Base-by-base conservation (phyloP, 352 stramenopile species). In the Phytophthora uliginosa region DNA sequence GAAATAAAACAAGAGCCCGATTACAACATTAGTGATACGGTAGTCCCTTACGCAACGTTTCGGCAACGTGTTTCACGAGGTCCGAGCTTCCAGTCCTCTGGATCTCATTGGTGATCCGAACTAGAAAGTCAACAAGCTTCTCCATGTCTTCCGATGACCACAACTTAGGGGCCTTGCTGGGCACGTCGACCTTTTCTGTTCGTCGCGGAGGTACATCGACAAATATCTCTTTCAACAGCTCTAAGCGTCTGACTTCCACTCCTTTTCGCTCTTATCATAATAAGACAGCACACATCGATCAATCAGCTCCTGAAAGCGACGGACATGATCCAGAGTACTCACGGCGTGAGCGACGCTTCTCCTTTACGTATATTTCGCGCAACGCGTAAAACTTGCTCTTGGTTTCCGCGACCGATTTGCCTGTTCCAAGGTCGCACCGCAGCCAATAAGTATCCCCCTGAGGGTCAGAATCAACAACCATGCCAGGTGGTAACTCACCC, bases 331-430 rank as follows among this genome's bases (percentile, higher is more conserved):
- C 18, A 51, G 45, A 26, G 51, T 26, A 75, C 75, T 54, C 66
- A 82, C 75, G 63, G 40, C 38, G 64, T 24, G 57, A 36, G 13
- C 65, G 68, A 36, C 56, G 68, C 18, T 83, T 81, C 45, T 92
- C 82, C 3, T 71, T 78, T 5, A 91, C n/a, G 63, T 88, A 92
- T 31, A 95, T 68, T 2, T 93, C 84, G 9, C 85, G 83, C 26
- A 93, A 71, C 42, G 84, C 71, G 61, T 94, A 93, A 54, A 95
- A 94, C 71, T 95, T 95, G 63, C 52, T 79, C 40, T 79, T 83
- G 4, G 84, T 81, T 26, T 95, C 84, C 7, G 72, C 76, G 17
- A 92, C 74, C 9, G 81, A 88, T 66, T 91, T 92, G 20, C 82
- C 83, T 90, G 20, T 15, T 54, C 4, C 24, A 51, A 40, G 12